Evolutionary conservation across 2,329 filamentous ascomycete species (phyloP), one percentile per base, ranked within the genome.

Genomic region (Botrytis fragariae): DNA sequence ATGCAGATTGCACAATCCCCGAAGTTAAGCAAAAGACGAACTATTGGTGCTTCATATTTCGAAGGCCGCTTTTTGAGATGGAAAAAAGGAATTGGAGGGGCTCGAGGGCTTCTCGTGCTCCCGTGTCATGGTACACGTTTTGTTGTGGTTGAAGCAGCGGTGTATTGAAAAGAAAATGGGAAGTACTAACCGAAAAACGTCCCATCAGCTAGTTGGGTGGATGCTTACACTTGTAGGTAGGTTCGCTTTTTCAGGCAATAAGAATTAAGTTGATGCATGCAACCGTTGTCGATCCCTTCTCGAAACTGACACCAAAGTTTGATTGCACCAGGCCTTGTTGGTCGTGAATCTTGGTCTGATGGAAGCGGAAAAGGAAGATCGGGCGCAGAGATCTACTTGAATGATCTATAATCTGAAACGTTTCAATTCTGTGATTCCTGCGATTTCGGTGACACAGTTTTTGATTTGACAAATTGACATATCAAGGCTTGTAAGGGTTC

Each of bases 361-460:
- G 12, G 35, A 35, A 48, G 39, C 29, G 63, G 63, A 65, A 65
- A 48, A 37, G 44, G 63, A 65, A 65, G 63, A 65, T 65, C 63
- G 44, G 63, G 63, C 44, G 63, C 63, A 35, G 44, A 51, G 44
- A 48, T 48, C 60, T 62, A 62, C 60, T 65, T 16, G 44, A 54
- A 48, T 65, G 63, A 65, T 51, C 44, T 14, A n/a, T 51, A 65
- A 65, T 20, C 44, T 65, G 63, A 65, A 65, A 65, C 63, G 44
- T 65, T 25, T 51, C 44, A 51, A 65, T 37, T n/a, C 44, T 62
- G 60, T 62, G 37, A 39, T 62, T 62, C 57, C 57, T 39, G 60
- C 35, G 8, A 18, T 65, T 54, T n/a, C 51, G 25, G 51, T 29
- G 51, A 29, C 20, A 25, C 42, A 25, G 32, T 45, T 48, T 45